Evolutionary conservation across 1,284 basidiomycete species (phyloP).

Genomic region (Takashimella tepidaria): DNA sequence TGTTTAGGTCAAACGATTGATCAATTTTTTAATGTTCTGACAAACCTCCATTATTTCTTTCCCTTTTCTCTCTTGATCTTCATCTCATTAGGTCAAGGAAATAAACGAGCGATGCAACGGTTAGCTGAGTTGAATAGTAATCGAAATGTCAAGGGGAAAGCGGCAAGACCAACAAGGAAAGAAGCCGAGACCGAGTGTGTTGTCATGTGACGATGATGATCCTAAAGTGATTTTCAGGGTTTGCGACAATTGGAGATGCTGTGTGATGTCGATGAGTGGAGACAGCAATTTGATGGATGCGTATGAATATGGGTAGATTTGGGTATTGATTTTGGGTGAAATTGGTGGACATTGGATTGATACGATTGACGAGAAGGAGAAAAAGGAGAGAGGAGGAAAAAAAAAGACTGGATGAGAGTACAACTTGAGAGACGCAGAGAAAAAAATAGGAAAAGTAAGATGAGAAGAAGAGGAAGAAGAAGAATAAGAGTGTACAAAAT

Average conservation of each 20-base stretch:
- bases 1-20: too few relatives aligned
- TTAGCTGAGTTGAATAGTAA: conserved; percentile 63
- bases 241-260: neutral
- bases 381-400: too few relatives aligned
- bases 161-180: conserved; percentile 79
- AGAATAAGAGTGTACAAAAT: too few relatives aligned
- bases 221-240: neutral
- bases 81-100: conserved; percentile 42
- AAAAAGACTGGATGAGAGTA: too few relatives aligned
- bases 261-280: neutral
- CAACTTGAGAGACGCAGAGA: too few relatives aligned
- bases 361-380: neutral
- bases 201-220: conserved; percentile 57
- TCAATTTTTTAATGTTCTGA: too few relatives aligned
- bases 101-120: conserved; percentile 65
- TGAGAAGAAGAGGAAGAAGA: too few relatives aligned
- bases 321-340: neutral
- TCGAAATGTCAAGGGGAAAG: conserved; percentile 43
- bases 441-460: too few relatives aligned
- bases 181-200: conserved; percentile 88
- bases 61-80: too few relatives aligned
- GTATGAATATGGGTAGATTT: neutral
- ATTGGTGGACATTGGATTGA: neutral
- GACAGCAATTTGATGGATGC: neutral
- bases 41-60: neutral